These are phyloP conservation scores for Keithomyces neogunnii DNA, from an alignment of 2,329 filamentous ascomycete genomes.

Conservation along the genomic window DNA sequence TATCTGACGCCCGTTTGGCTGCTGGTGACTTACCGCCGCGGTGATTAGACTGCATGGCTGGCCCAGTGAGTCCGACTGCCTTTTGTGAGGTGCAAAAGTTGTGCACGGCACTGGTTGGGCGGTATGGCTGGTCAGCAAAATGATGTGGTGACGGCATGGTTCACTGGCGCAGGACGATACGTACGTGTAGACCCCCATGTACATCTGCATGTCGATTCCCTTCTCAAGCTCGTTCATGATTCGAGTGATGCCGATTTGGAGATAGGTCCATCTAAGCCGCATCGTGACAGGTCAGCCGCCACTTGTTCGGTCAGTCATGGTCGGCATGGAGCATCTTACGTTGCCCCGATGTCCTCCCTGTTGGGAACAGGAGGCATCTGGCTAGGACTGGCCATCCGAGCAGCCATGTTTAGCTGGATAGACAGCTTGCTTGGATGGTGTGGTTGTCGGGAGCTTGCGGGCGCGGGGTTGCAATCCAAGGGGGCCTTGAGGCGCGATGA, in stretches of 20 bases:
- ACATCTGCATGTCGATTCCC: constrained; percentile 91
- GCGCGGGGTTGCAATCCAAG: constrained; percentile 4
- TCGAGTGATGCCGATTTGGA: constrained; percentile 78
- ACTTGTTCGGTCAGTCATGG: not conserved
- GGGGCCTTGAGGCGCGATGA: no score
- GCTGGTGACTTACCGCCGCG: constrained; percentile 49
- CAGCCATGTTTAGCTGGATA: constrained; percentile 17
- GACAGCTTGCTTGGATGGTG: not conserved
- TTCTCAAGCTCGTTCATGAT: constrained; percentile 91
- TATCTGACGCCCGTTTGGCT: not conserved
- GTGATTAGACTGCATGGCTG: constrained; percentile 30
- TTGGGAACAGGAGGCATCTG: constrained; percentile 52
- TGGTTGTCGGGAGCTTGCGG: not conserved
- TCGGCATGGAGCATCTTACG: constrained; percentile 24
- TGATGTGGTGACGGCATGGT: not conserved
- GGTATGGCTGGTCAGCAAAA: not conserved
- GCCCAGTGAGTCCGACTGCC: constrained; percentile 54
- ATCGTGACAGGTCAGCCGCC: not conserved
- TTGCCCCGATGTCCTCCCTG: constrained; percentile 50
- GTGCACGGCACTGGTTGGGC: constrained; percentile 64
- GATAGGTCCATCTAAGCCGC: constrained; percentile 68
- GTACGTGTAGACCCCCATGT: constrained; percentile 95
- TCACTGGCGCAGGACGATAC: constrained; percentile 5
- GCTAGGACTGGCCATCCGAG: constrained; percentile 25
- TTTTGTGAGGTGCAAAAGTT: constrained; percentile 99